Percentiles rank a stretch among this genome's conserved stretches.
Evolutionary conservation across 2,329 filamentous ascomycete genomes (phyloP).

Genomic region (Furcasterigmium sp.): DNA sequence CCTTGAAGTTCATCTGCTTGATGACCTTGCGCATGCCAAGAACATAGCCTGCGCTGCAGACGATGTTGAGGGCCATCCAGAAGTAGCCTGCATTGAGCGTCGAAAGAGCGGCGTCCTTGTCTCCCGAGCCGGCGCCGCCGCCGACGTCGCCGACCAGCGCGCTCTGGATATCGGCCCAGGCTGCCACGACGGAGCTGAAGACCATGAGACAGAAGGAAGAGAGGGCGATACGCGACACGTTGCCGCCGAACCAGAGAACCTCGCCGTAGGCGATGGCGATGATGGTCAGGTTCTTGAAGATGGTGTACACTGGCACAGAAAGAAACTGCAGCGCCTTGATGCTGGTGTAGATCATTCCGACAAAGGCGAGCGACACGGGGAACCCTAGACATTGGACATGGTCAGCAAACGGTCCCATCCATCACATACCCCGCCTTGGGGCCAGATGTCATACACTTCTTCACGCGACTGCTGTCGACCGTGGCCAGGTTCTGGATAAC

Average conservation of each 20-base stretch:
- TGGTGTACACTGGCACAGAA: slow-evolving; percentile 97
- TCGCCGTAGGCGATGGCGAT: slow-evolving; percentile 98
- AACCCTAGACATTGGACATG: slow-evolving; percentile 61
- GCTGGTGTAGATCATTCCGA: slow-evolving; percentile 98
- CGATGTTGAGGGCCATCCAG: slow-evolving; percentile 97
- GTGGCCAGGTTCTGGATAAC: slow-evolving; percentile 76
- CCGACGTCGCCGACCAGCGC: slow-evolving; percentile 64
- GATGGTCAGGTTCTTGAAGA: slow-evolving; percentile 99
- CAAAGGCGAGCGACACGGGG: slow-evolving; percentile 88
- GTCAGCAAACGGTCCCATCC: neutral
- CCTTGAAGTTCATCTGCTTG: slow-evolving; percentile 99
- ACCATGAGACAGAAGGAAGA: slow-evolving; percentile 98
- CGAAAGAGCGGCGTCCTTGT: slow-evolving; percentile 71
- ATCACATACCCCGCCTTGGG: neutral
- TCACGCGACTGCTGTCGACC: slow-evolving; percentile 84
- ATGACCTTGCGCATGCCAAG: slow-evolving; percentile 96
- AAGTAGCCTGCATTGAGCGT: slow-evolving; percentile 92
- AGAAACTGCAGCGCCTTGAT: slow-evolving; percentile 95
- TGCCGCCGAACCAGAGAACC: slow-evolving; percentile 96
- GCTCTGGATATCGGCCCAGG: slow-evolving; percentile 94
- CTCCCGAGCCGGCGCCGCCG: slow-evolving; percentile 19
- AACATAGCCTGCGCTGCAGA: slow-evolving; percentile 87
- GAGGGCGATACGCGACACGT: slow-evolving; percentile 78
- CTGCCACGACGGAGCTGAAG: slow-evolving; percentile 85
- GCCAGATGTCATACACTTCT: slow-evolving; percentile 65